Evolutionary conservation across 306 rosid genomes (phyloP).

Genomic region (Inga oerstediana): DNA sequence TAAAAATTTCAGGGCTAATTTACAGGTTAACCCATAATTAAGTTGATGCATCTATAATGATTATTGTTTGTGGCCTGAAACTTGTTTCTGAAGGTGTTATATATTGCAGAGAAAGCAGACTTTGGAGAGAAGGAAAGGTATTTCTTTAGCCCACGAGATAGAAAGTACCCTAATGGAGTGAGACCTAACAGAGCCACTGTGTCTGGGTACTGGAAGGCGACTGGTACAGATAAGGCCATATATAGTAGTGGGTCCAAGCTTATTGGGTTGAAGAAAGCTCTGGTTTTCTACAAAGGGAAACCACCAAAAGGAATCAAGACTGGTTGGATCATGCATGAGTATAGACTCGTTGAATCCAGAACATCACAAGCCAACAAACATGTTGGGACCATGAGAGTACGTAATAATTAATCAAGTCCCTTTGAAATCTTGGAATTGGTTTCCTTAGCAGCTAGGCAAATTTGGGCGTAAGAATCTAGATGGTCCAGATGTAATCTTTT

Average conservation of each 20-base stretch:
- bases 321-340: conserved; percentile 94
- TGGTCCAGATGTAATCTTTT: no score
- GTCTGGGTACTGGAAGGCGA: conserved; percentile 94
- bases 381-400: conserved; percentile 78
- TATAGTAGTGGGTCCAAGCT: conserved; percentile 67
- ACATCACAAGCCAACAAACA: conserved; percentile 41
- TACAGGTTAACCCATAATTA: no score
- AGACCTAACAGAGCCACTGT: conserved; percentile 84
- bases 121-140: conserved; percentile 87
- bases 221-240: conserved; percentile 93
- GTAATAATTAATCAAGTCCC: conserved; percentile 17
- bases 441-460: no score
- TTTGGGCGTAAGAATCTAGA: no score
- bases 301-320: conserved; percentile 87
- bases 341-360: conserved; percentile 56
- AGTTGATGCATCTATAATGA: no score
- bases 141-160: conserved; percentile 76
- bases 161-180: conserved; percentile 88
- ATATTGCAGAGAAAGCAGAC: conserved; percentile 60
- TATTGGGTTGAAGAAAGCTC: conserved; percentile 85
- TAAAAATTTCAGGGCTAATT: no score
- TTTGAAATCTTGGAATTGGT: background rate
- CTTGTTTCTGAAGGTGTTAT: conserved; percentile 5
- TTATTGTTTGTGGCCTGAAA: background rate
- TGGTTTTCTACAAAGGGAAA: conserved; percentile 81